Base-by-base conservation (phyloP, 1,139 yeast genomes). In the Hanseniaspora gamundiae region DNA sequence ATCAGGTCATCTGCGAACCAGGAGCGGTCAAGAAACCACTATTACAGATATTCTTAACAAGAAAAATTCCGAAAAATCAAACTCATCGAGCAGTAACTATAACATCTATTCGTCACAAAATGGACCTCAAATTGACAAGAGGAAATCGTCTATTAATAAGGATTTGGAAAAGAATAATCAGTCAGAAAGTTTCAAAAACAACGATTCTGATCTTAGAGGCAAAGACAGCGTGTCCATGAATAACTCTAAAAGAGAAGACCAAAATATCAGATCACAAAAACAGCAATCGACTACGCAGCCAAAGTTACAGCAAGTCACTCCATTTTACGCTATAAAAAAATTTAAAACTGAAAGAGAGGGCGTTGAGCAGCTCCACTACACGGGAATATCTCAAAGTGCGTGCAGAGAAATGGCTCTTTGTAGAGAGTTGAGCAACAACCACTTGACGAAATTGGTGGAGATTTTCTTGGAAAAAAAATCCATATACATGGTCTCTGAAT, bases 341-440 rank as follows among this genome's bases (percentile, higher is more conserved):
- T 91, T 91, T 70, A 91, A 91, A 60, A 82, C 88, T 39, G 98
- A 91, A 54, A 80, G 86, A 55, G 94, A 87, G 57, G 95, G 94
- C 36, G 74, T 74, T 46, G 96, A 88, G 55, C 78, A 81, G 28
- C 65, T 82, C 9, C 91, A 85, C 60, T 91, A 88, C 58, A 87
- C 96, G 0, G 98, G 99, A 1, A 85, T 91, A 11, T 86, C 96
- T 3, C 98, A 91, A 61, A 80, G 94, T 55, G 98, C 98, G 1
- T 84, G 93, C 41, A 70, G 99, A 50, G 99, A 91, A 63, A 87
- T 91, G 93, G 85, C 96, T 1, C 68, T 91, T 21, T 91, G 98
- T 60, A 74, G 95, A 41, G 99, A 93, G 58, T 67, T 91, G 45
- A 71, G 72, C 52, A 86, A 91, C 61, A 73, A 75, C 47, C 91